A percentile compares a stretch with the other conserved stretches of the same genome.
Conservation (phyloP, 2,329 filamentous ascomycete species). For the Scleromitrula shiraiana region DNA sequence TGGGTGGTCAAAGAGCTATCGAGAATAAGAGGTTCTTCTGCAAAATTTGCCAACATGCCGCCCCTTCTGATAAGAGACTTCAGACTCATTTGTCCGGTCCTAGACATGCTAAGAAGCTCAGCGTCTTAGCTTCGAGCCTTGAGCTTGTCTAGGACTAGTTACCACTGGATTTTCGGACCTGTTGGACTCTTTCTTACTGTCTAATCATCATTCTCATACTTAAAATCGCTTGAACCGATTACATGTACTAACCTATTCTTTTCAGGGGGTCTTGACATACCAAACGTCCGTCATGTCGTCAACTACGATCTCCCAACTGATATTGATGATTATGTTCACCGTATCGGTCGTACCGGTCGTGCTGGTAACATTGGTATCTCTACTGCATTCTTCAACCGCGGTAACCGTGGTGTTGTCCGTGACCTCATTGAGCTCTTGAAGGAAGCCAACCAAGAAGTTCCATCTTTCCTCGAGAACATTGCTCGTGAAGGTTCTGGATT, state of each 20-base stretch:
- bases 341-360: conserved; percentile 99
- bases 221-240: not conserved
- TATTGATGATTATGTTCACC: conserved; percentile 97
- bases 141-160: no score
- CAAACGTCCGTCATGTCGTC: conserved; percentile 93
- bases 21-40: no score
- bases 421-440: conserved; percentile 96
- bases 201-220: not conserved
- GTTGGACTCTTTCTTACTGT: conserved; percentile 4
- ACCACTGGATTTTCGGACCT: no score
- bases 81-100: no score
- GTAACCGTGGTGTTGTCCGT: conserved; percentile 94
- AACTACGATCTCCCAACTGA: conserved; percentile 99
- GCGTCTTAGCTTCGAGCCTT: no score
- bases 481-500: conserved; percentile 84
- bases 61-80: no score
- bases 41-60: no score
- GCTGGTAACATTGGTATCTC: conserved; percentile 98
- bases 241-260: conserved; percentile 1
- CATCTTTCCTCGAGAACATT: conserved; percentile 90
- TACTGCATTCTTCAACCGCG: conserved; percentile 99
- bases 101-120: no score
- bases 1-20: no score
- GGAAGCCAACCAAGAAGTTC: conserved; percentile 97
- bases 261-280: conserved; percentile 59